A percentile compares a stretch with the other conserved stretches of the same genome.
phyloP scores from a whole-genome alignment of 148 eudicot species.

The Vaccinium darrowii region DNA sequence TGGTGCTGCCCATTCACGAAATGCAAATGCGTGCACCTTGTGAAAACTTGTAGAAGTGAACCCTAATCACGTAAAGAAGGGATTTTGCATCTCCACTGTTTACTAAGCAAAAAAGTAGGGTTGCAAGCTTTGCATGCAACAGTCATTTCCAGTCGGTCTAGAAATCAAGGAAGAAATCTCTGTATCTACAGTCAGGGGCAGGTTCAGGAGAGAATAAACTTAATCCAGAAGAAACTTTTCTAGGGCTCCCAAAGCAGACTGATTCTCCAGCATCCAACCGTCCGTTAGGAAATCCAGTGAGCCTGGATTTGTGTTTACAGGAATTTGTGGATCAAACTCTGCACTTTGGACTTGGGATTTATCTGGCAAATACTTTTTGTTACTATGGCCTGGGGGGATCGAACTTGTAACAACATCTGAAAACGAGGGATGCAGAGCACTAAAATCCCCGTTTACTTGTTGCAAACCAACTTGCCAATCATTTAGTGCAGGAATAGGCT shows the following conservation, averaged over 20 bases:
- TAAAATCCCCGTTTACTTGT: constrained; percentile 26
- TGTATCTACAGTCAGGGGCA: constrained; percentile 27
- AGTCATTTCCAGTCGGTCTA: constrained; percentile 24
- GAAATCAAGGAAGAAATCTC: constrained; percentile 47
- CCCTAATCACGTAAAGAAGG: background rate
- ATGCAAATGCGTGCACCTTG: background rate
- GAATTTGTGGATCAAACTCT: constrained; percentile 21
- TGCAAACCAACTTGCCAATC: constrained; percentile 23
- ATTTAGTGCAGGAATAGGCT: constrained; percentile 22
- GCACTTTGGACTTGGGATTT: constrained; percentile 20
- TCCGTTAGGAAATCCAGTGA: constrained; percentile 31
- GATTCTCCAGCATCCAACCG: constrained; percentile 30
- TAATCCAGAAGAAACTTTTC: constrained; percentile 28
- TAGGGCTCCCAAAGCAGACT: constrained; percentile 20
- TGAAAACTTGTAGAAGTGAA: background rate
- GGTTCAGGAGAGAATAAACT: constrained; percentile 32
- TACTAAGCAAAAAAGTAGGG: background rate
- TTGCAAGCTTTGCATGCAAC: background rate
- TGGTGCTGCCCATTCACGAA: background rate
- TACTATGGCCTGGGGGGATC: constrained; percentile 19
- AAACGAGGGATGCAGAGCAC: constrained; percentile 14
- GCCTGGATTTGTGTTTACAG: constrained; percentile 17
- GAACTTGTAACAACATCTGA: constrained; percentile 16
- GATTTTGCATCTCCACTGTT: background rate
- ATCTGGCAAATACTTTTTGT: constrained; percentile 24